Evolutionary conservation across 306 rosid genomes (phyloP).

Genomic region (Corylus heterophylla): DNA sequence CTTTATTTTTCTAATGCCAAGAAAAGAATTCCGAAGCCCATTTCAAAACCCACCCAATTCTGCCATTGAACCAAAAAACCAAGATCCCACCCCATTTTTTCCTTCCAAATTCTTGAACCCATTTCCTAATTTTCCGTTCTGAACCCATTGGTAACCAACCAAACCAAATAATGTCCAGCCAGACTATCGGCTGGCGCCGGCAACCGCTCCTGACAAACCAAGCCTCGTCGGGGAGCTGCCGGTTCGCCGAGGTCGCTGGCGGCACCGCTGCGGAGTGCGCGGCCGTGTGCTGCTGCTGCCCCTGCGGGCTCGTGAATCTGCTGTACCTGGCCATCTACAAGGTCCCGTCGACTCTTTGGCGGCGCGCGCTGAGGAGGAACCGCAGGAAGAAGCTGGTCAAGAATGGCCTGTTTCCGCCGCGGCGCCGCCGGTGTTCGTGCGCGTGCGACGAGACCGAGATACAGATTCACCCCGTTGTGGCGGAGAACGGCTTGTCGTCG

Average conservation of each 20-base stretch:
- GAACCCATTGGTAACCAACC: not conserved
- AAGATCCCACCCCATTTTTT: not conserved
- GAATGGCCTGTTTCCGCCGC: conserved; percentile 27
- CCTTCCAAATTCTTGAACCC: not conserved
- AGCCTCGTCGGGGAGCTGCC: conserved; percentile 9
- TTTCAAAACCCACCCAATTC: not conserved
- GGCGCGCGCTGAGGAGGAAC: conserved; percentile 35
- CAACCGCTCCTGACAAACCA: conserved; percentile 37
- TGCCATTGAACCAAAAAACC: too few species aligned
- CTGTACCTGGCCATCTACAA: conserved; percentile 62
- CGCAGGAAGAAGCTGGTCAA: conserved; percentile 28
- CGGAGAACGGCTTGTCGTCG: not conserved
- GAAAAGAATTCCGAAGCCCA: not conserved
- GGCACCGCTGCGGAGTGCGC: conserved; percentile 85
- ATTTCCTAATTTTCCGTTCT: not conserved
- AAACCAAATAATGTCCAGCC: conserved; percentile 31
- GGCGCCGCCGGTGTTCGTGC: conserved; percentile 22
- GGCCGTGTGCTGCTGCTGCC: conserved; percentile 81
- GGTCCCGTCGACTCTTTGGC: conserved; percentile 67
- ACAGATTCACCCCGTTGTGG: conserved; percentile 29
- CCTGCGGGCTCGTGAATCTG: conserved; percentile 50
- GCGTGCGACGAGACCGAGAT: conserved; percentile 39
- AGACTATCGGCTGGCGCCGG: conserved; percentile 25
- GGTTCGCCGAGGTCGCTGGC: conserved; percentile 71
- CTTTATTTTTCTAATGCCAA: not conserved